Evolutionary conservation across 257 asterid species (phyloP), one percentile per base, ranked within the genome.

Genomic region (Solanum chaucha): DNA sequence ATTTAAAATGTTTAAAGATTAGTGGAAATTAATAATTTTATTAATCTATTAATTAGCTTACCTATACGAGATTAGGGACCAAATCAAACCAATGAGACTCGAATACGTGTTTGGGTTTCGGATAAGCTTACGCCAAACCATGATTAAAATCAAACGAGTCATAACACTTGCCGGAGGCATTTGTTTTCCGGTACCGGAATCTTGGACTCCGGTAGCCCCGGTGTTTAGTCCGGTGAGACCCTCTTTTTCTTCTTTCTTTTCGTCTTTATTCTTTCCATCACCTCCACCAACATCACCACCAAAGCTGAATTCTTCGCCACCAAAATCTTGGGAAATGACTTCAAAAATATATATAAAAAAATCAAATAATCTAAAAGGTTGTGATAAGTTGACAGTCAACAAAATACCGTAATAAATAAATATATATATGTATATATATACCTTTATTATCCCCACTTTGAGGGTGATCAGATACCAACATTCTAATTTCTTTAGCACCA

Each of bases 101-200:
- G 90, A 88, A n/a, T 88, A 88, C 20, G 90, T 88, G 86, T 88
- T 88, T 4, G 90, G 90, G 5, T 88, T 88, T 32, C 99, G 93
- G 92, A 97, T 96, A 85, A 97, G 99, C 85, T 95, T 97, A 22
- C 99, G 98, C 99, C 99, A 97, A 38, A 97, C 99, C 99, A 97
- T 97, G 88, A 96, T 97, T 91, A 97, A 87, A 86, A 97, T 97
- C 13, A 97, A 95, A 64, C 99, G 94, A 1, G 99, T 97, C 97
- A 97, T 95, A 5, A 97, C 99, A 20, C 99, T 96, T 0, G 99
- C 92, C 59, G 99, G 99, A 22, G 99, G 99, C 99, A 97, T 94
- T 2, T 91, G 94, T 90, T 94, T 95, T 6, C 87, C 91, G 81
- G 77, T 85, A 1, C 92, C 96, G 51, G 89, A 68, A 6, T 93